Conservation (phyloP, 176 grass and related monocot genomes). For the Musa schizocarpa region DNA sequence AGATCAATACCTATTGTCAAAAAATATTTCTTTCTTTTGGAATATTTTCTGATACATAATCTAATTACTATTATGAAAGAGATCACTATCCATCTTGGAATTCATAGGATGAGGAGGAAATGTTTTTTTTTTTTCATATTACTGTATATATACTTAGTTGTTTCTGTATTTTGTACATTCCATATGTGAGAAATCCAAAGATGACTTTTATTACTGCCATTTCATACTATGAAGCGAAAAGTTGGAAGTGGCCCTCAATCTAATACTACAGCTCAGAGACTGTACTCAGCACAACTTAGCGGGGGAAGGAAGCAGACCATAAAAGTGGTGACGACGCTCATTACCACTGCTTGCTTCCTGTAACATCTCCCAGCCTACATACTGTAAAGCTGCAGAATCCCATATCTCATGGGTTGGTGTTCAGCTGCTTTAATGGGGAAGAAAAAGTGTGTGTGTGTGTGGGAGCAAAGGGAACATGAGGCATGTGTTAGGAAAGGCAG, state of each 20-base stretch:
- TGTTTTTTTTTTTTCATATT: too few species aligned
- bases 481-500: slow-evolving; percentile 26
- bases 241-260: neutral
- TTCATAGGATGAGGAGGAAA: too few species aligned
- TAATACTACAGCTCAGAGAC: neutral
- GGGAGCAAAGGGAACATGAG: slow-evolving; percentile 24
- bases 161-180: neutral
- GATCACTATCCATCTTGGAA: too few species aligned
- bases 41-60: too few species aligned
- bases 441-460: slow-evolving; percentile 10
- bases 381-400: neutral
- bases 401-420: slow-evolving; percentile 16
- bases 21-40: too few species aligned
- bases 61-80: too few species aligned
- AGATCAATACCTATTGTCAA: too few species aligned
- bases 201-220: neutral
- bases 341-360: slow-evolving; percentile 7
- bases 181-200: neutral
- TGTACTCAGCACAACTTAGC: slow-evolving; percentile 23
- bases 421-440: slow-evolving; percentile 17
- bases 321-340: neutral
- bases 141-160: too few species aligned
- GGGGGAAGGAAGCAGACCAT: neutral
- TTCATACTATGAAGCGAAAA: neutral
- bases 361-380: neutral